Evolutionary conservation across 768 basidiomycete genomes (phyloP).

Genomic region (Rubroboletus satanas): DNA sequence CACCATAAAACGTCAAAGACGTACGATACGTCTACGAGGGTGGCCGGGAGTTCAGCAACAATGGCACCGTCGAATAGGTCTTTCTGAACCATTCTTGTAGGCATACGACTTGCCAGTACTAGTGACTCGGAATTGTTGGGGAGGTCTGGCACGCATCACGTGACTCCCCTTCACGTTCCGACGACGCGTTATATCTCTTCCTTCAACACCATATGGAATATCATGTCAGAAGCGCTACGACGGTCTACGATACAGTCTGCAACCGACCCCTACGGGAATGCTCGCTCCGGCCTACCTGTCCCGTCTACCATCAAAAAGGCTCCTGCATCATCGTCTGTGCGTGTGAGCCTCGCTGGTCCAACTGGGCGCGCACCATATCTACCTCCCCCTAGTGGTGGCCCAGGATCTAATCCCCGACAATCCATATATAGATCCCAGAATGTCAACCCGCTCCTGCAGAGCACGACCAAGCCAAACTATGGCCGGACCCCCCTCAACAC

Average conservation of each 20-base stretch:
- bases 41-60: constrained; percentile 47
- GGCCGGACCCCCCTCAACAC: constrained; percentile 73
- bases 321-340: constrained; percentile 40
- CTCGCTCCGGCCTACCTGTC: constrained; percentile 66
- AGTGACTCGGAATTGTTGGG: no score
- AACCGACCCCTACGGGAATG: constrained; percentile 45
- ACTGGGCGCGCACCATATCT: constrained; percentile 57
- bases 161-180: constrained; percentile 2
- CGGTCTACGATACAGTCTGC: constrained; percentile 58
- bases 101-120: no score
- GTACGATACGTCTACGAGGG: constrained; percentile 84
- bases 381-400: constrained; percentile 32
- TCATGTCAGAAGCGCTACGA: constrained; percentile 48
- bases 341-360: constrained; percentile 74
- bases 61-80: constrained; percentile 88
- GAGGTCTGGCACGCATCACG: constrained; percentile 10
- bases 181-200: neutral
- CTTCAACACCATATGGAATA: neutral
- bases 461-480: constrained; percentile 59
- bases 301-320: constrained; percentile 75
- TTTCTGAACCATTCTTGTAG: constrained; percentile 11
- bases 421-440: constrained; percentile 70
- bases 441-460: constrained; percentile 62
- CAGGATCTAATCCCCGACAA: constrained; percentile 55
- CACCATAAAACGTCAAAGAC: constrained; percentile 29